Evolutionary conservation across 2,329 filamentous ascomycete species (phyloP).

Genomic region (Thelonectria blattea): DNA sequence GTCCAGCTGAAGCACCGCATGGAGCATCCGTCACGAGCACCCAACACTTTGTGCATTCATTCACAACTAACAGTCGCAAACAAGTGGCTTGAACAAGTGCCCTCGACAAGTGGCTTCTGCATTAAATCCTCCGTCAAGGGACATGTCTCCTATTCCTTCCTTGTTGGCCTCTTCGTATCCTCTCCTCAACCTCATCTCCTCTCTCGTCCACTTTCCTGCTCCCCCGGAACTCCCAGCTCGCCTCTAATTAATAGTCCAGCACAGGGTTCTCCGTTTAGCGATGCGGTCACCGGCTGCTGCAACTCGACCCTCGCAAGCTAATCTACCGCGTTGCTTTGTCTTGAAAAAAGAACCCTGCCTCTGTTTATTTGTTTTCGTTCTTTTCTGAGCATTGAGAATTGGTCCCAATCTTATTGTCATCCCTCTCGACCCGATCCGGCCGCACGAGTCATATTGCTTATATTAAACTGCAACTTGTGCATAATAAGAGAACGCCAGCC

Average conservation of each 20-base stretch:
- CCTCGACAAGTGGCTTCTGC: no score
- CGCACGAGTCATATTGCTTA: slow-evolving; percentile 5
- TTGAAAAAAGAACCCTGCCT: slow-evolving; percentile 5
- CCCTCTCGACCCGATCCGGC: slow-evolving; percentile 1
- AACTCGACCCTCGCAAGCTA: slow-evolving; percentile 7
- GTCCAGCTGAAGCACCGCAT: not conserved
- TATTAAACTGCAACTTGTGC: not conserved
- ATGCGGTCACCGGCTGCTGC: slow-evolving; percentile 15
- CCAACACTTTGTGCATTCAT: not conserved
- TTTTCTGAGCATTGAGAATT: not conserved
- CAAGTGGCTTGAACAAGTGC: no score
- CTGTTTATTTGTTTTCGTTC: not conserved
- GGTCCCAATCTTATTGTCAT: not conserved
- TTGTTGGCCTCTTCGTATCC: not conserved
- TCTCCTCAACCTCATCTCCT: slow-evolving; percentile 5
- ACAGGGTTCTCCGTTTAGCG: slow-evolving; percentile 19
- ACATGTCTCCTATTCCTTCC: not conserved
- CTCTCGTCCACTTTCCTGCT: slow-evolving; percentile 9
- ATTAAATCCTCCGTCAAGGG: no score
- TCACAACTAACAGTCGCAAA: no score
- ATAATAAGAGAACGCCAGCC: slow-evolving; percentile 20
- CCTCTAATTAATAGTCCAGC: slow-evolving; percentile 4
- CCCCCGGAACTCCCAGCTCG: slow-evolving; percentile 13
- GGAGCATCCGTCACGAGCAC: not conserved
- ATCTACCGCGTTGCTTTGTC: slow-evolving; percentile 14